Evolutionary conservation across 2,329 filamentous ascomycete species (phyloP).

Genomic region (Phialophora tarda): DNA sequence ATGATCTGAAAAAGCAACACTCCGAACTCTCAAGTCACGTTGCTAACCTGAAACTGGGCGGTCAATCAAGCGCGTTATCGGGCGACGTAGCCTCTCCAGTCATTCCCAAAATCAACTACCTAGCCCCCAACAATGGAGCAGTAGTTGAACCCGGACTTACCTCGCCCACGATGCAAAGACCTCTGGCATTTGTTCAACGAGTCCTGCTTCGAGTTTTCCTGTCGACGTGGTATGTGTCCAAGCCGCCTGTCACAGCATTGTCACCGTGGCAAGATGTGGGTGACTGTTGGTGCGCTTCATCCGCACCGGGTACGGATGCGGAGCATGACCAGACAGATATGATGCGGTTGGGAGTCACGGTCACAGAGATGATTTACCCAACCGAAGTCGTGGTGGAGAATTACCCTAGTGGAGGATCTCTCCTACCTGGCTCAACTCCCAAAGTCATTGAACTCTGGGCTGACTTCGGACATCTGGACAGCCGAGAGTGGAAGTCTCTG

Average conservation of each 20-base stretch:
- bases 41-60: constrained; percentile 11
- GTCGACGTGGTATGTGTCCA: constrained; percentile 28
- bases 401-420: constrained; percentile 65
- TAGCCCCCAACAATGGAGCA: constrained; percentile 70
- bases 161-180: constrained; percentile 59
- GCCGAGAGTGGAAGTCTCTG: constrained; percentile 32
- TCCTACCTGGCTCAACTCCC: constrained; percentile 67
- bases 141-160: constrained; percentile 64
- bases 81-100: constrained; percentile 36
- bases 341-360: constrained; percentile 49
- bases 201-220: constrained; percentile 34
- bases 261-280: constrained; percentile 75
- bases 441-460: constrained; percentile 73
- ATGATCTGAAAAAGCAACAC: constrained; percentile 33
- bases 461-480: constrained; percentile 56
- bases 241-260: constrained; percentile 63
- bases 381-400: constrained; percentile 76
- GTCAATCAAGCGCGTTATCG: not conserved
- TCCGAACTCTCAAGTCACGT: constrained; percentile 30
- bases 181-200: constrained; percentile 36
- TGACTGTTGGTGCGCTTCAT: constrained; percentile 82
- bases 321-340: constrained; percentile 39
- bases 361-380: constrained; percentile 62
- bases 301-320: constrained; percentile 44
- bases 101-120: constrained; percentile 69